Percentiles rank a stretch among this genome's conserved stretches.
Conservation (phyloP, 108 stramenopile genomes). For the Epithemia pelagica region DNA sequence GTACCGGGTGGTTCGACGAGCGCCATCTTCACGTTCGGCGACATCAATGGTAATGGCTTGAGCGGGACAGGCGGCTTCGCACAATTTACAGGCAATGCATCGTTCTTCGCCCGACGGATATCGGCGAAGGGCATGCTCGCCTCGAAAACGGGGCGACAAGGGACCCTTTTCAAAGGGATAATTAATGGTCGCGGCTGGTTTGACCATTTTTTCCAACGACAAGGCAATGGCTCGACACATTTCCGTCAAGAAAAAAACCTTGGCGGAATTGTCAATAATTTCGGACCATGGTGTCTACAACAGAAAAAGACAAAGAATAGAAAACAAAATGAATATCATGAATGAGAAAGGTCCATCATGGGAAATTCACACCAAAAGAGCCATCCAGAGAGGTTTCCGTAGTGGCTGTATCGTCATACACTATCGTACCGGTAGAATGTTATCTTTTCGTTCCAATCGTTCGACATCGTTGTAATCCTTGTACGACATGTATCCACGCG, state of each 20-base stretch:
- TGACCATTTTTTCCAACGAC: constrained; percentile 67
- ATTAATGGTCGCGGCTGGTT: constrained; percentile 96
- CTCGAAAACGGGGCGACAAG: constrained; percentile 95
- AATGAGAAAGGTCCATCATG: background rate
- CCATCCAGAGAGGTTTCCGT: too few relatives aligned
- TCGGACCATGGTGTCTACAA: constrained; percentile 75
- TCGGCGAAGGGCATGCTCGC: constrained; percentile 95
- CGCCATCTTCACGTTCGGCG: constrained; percentile 89
- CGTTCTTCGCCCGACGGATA: constrained; percentile 99
- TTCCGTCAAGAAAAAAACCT: constrained; percentile 90
- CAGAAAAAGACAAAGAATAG: background rate
- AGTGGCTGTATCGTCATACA: too few relatives aligned
- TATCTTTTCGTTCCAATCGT: constrained; percentile 5
- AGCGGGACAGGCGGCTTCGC: constrained; percentile 99
- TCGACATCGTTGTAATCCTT: constrained; percentile 9
- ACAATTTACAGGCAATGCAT: constrained; percentile 99
- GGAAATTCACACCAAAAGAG: background rate
- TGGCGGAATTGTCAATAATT: constrained; percentile 76
- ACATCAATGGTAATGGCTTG: constrained; percentile 99
- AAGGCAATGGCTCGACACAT: constrained; percentile 79
- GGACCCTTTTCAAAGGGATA: constrained; percentile 98
- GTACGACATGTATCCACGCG: background rate
- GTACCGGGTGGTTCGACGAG: constrained; percentile 95
- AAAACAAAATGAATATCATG: too few relatives aligned
- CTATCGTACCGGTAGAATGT: constrained; percentile 16